Percentiles rank a stretch among this genome's conserved stretches.
phyloP scores from a whole-genome alignment of 805 yeast species.

The Candida pseudofarinosa region DNA sequence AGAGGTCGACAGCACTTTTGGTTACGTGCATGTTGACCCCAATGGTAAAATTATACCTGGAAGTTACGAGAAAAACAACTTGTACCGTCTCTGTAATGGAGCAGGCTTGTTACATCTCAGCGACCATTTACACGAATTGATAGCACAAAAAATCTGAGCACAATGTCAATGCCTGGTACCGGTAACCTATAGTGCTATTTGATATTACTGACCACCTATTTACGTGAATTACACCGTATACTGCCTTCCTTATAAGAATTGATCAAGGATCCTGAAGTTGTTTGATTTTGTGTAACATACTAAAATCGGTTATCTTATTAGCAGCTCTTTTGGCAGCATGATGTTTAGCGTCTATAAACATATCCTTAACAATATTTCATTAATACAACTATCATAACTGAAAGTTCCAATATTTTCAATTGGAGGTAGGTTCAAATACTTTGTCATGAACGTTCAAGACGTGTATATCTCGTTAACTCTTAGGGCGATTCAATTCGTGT shows the following conservation, averaged over 20 bases:
- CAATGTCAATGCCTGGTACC: no score
- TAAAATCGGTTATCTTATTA: neutral
- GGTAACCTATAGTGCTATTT: no score
- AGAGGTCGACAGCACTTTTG: slow-evolving; percentile 65
- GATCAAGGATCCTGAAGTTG: no score
- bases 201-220: no score
- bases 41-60: slow-evolving; percentile 51
- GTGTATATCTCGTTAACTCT: neutral
- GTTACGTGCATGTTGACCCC: slow-evolving; percentile 58
- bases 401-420: no score
- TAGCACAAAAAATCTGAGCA: slow-evolving; percentile 28
- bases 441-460: neutral
- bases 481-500: neutral
- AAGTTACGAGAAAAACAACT: slow-evolving; percentile 53
- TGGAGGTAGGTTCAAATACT: no score
- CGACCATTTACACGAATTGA: slow-evolving; percentile 44
- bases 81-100: slow-evolving; percentile 51
- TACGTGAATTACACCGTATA: no score
- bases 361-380: neutral
- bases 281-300: no score
- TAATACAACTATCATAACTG: neutral
- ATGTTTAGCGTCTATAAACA: neutral
- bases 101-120: slow-evolving; percentile 52
- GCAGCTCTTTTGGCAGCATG: neutral
- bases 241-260: no score